Evolutionary conservation across 345 rosid genomes (phyloP).

Genomic region (Orychophragmus violaceus): DNA sequence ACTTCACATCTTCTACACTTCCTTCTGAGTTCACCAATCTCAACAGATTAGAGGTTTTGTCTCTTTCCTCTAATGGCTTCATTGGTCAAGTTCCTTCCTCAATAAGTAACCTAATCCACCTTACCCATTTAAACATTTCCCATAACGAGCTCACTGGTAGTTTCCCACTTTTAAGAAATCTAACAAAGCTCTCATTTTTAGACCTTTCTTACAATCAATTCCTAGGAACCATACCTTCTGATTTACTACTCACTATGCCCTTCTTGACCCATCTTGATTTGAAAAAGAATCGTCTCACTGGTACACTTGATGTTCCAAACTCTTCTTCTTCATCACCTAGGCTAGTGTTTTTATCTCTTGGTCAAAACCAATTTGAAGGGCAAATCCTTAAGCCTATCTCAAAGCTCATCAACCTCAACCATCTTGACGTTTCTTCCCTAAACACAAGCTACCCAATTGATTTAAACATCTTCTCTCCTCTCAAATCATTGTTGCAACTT

Average conservation of each 20-base stretch:
- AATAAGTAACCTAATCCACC: not conserved
- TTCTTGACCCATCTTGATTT: not conserved
- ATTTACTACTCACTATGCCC: not conserved
- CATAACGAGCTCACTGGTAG: not conserved
- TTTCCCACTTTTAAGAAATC: not conserved
- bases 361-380: not conserved
- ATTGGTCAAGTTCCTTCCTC: not conserved
- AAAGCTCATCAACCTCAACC: not conserved
- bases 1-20: not conserved
- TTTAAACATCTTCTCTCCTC: not conserved
- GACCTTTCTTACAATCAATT: not conserved
- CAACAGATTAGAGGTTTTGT: constrained; percentile 4
- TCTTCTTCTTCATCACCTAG: not conserved
- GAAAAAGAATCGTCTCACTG: not conserved
- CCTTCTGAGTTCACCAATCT: not conserved
- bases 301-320: not conserved
- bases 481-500: not conserved
- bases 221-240: constrained; percentile 2
- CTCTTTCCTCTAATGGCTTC: not conserved
- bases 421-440: constrained; percentile 8
- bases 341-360: not conserved
- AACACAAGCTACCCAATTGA: constrained; percentile 1
- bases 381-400: not conserved
- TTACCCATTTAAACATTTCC: not conserved
- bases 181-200: not conserved